Base-by-base conservation (phyloP, 176 grass and related monocot genomes). In the Ampelocalamus luodianensis region DNA sequence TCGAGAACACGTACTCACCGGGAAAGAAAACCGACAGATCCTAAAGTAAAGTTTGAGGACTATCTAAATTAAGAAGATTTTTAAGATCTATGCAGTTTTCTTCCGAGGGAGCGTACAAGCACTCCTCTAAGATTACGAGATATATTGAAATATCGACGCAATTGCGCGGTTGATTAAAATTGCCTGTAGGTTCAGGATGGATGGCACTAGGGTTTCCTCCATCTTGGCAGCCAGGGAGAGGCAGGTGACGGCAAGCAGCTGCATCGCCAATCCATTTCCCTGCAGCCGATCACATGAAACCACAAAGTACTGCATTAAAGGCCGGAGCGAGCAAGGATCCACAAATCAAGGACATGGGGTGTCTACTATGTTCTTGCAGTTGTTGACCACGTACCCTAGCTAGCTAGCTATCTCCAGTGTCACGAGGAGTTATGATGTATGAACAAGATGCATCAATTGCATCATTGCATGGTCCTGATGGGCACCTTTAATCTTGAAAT, bases 171-270 rank as follows among this genome's bases (percentile, higher is more conserved):
- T n/a, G 49, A 46, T 6, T 55, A 4, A 72, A 43, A 37, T 44
- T 79, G 56, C 87, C 87, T 90, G 88, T 34, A 90, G 60, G 50
- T 86, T 70, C 14, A 85, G 68, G 58, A 90, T 60, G 60, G 88
- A 77, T 73, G 77, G 82, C 51, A 81, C 70, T 22, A 85, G 55
- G 48, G 58, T 81, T 79, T 85, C 82, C 76, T 86, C 76, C 88
- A 82, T 77, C 54, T 90, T 90, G 44, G 83, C 70, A 48, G 88
- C 88, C 7, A 90, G 83, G 43, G 88, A 90, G 74, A 90, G 61
- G 62, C 88, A 86, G 73, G 82, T 70, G 16, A 90, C 77, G 20
- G 76, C 83, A 61, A 90, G 67, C n/a, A 90, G 61, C 40, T 85
- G 88, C 68, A 82, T 71, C 10, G 88, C 77, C 88, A 83, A 90